Evolutionary conservation across 495 filamentous ascomycete species (phyloP).

Genomic region (Hyaloscypha finlandica): DNA sequence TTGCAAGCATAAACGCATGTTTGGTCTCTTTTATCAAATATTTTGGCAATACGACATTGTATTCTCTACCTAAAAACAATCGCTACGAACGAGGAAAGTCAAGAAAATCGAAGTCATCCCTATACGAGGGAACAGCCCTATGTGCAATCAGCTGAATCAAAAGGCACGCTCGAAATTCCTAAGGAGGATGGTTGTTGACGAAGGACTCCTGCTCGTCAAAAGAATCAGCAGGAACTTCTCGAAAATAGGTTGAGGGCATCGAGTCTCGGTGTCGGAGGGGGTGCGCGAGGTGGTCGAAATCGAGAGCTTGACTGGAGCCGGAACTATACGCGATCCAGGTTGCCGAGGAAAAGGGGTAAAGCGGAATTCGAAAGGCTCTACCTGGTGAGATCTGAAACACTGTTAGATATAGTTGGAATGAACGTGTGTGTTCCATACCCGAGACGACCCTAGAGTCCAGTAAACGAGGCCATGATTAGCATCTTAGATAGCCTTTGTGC

Average conservation of each 20-base stretch:
- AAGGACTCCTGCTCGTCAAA: conserved; percentile 25
- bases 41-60: neutral
- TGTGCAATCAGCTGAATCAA: conserved; percentile 12
- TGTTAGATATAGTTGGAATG: neutral
- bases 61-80: conserved; percentile 1
- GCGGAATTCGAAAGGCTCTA: neutral
- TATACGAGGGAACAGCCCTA: neutral
- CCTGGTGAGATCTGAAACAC: neutral
- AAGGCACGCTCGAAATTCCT: conserved; percentile 1
- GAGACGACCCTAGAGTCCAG: conserved; percentile 34
- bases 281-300: neutral
- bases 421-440: conserved; percentile 14
- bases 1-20: neutral
- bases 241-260: conserved; percentile 7
- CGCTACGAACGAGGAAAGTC: neutral
- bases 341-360: neutral
- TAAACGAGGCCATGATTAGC: conserved; percentile 45
- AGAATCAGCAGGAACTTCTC: conserved; percentile 30
- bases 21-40: neutral
- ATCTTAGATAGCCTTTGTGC: conserved; percentile 69
- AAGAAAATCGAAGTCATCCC: neutral
- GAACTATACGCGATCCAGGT: neutral
- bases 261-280: neutral
- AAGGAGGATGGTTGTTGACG: conserved; percentile 2
- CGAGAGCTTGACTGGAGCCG: neutral